Percentiles rank a stretch among this genome's conserved stretches.
Conservation (phyloP, 257 asterid species). For the Paulownia fortunei region DNA sequence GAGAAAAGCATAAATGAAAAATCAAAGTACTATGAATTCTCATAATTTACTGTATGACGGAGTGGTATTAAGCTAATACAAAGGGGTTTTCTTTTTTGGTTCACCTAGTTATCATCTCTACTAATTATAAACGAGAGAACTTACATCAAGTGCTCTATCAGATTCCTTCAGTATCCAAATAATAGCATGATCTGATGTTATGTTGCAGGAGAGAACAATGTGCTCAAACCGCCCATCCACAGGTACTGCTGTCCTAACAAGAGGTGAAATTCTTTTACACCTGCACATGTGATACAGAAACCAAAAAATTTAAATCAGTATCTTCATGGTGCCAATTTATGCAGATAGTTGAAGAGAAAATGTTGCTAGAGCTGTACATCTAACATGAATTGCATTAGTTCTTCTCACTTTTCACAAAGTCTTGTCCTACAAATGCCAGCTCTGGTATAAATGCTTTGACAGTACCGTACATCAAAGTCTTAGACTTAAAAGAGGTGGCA, state of each 20-base stretch:
- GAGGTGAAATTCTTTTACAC: slow-evolving; percentile 68
- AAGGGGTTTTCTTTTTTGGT: background rate
- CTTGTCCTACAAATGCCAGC: background rate
- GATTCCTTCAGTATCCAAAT: slow-evolving; percentile 79
- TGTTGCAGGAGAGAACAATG: slow-evolving; percentile 89
- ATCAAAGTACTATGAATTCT: background rate
- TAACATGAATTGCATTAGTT: background rate
- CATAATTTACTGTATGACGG: background rate
- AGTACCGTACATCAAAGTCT: background rate
- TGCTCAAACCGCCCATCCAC: slow-evolving; percentile 99
- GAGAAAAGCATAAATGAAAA: background rate
- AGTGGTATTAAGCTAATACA: background rate
- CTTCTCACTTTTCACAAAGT: background rate
- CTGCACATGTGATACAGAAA: slow-evolving; percentile 46
- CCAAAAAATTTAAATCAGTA: background rate
- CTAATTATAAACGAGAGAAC: slow-evolving; percentile 40
- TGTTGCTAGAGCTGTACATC: background rate
- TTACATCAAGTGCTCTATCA: slow-evolving; percentile 72
- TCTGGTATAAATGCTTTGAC: background rate
- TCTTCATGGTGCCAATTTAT: background rate
- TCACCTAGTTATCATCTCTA: background rate
- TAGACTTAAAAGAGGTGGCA: background rate
- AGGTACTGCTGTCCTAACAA: slow-evolving; percentile 91
- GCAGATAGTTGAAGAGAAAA: background rate
- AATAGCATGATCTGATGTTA: slow-evolving; percentile 84